A percentile compares a stretch with the other conserved stretches of the same genome.
Conservation (phyloP, 2,329 filamentous ascomycete species). For the Magnaporthales sp. region DNA sequence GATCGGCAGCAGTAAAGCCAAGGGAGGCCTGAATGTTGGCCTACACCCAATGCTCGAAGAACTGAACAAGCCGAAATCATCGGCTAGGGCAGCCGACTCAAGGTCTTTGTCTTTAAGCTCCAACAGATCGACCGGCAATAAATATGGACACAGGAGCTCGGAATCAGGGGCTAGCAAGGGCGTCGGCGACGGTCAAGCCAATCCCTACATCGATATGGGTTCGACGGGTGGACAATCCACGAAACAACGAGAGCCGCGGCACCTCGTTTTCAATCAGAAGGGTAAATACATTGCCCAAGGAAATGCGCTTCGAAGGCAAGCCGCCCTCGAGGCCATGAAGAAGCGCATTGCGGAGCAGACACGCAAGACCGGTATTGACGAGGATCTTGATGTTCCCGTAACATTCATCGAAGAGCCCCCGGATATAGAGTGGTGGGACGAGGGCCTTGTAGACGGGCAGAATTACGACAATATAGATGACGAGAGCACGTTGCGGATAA, state of each 20-base stretch:
- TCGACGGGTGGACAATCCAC: conserved; percentile 42
- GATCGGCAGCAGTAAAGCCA: conserved; percentile 49
- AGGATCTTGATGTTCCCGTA: conserved; percentile 82
- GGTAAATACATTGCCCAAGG: conserved; percentile 97
- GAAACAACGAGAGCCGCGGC: conserved; percentile 62
- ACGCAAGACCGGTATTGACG: conserved; percentile 86
- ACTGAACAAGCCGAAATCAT: conserved; percentile 19
- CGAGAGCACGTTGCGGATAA: conserved; percentile 60
- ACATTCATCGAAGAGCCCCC: conserved; percentile 82
- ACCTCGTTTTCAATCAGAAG: conserved; percentile 85
- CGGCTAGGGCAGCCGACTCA: neutral
- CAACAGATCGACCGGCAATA: neutral
- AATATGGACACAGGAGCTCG: neutral
- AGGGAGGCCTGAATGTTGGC: conserved; percentile 65
- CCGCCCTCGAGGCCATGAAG: conserved; percentile 88
- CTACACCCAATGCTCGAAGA: conserved; percentile 68
- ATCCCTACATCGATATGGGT: conserved; percentile 75
- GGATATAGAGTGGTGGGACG: conserved; percentile 95
- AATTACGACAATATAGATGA: conserved; percentile 66
- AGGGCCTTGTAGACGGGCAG: conserved; percentile 68
- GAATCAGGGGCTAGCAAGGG: neutral
- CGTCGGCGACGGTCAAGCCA: conserved; percentile 32
- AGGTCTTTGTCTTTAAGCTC: neutral
- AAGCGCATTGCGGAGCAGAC: conserved; percentile 82
- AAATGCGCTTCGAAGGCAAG: conserved; percentile 79